phyloP scores from a whole-genome alignment of 2,329 filamentous ascomycete species.

The Fusarium sp. region DNA sequence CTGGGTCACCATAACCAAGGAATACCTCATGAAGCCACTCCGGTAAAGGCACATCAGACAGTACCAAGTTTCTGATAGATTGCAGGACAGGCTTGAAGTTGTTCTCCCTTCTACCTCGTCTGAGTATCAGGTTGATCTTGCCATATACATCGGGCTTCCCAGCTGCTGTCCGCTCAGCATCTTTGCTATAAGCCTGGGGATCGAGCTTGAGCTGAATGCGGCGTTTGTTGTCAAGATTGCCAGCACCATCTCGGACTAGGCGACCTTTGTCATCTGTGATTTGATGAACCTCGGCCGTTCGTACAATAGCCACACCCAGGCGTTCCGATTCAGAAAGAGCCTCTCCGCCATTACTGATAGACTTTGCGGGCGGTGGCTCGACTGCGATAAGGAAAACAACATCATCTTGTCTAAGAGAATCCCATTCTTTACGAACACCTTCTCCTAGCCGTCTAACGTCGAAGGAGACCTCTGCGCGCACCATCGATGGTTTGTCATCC shows the following conservation, averaged over 20 bases:
- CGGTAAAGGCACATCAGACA: constrained; percentile 87
- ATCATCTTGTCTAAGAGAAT: constrained; percentile 85
- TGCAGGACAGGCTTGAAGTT: constrained; percentile 96
- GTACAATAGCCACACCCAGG: constrained; percentile 76
- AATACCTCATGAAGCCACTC: constrained; percentile 97
- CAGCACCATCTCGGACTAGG: constrained; percentile 70
- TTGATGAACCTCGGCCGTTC: constrained; percentile 87
- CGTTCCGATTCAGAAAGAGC: constrained; percentile 65
- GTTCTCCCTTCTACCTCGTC: constrained; percentile 88
- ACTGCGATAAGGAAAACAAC: constrained; percentile 88
- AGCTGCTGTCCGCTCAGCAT: constrained; percentile 73
- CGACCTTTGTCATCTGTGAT: constrained; percentile 87
- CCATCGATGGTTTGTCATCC: constrained; percentile 82
- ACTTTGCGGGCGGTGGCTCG: constrained; percentile 67
- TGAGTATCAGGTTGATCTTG: constrained; percentile 84
- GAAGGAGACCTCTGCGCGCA: constrained; percentile 86
- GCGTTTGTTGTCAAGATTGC: constrained; percentile 74
- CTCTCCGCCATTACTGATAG: constrained; percentile 64
- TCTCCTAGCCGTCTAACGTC: constrained; percentile 85
- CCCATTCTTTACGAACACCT: constrained; percentile 86
- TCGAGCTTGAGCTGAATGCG: constrained; percentile 87
- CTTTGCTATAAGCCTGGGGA: constrained; percentile 78
- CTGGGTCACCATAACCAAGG: constrained; percentile 94
- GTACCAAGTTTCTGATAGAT: constrained; percentile 86
- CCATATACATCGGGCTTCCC: constrained; percentile 86